These are phyloP conservation scores for Arthrinium phaeospermum DNA, from an alignment of 2,329 filamentous ascomycete species.

Conservation along the genomic window DNA sequence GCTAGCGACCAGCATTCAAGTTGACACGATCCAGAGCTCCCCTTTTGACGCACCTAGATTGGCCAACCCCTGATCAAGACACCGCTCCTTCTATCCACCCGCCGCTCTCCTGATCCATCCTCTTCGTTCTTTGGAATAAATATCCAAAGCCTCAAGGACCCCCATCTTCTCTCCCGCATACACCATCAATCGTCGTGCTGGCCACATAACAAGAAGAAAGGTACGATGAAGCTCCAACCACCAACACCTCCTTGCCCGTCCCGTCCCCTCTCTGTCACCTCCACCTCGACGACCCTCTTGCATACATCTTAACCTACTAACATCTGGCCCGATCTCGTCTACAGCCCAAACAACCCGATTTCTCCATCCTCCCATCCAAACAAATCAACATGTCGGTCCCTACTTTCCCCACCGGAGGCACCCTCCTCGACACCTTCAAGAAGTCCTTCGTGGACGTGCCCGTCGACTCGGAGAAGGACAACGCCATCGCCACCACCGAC, in stretches of 20 bases:
- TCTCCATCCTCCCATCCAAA: conserved; percentile 20
- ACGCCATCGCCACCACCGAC: conserved; percentile 80
- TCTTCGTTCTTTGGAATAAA: neutral
- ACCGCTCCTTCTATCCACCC: conserved; percentile 14
- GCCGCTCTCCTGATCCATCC: neutral
- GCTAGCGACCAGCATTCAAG: conserved; percentile 1
- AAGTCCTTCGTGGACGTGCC: conserved; percentile 85
- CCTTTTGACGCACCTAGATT: conserved; percentile 12
- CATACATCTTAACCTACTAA: neutral
- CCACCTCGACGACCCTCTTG: neutral
- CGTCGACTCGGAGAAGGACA: conserved; percentile 73
- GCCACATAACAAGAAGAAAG: conserved; percentile 14
- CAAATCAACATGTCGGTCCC: conserved; percentile 56
- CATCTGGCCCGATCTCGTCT: neutral
- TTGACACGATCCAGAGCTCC: conserved; percentile 15
- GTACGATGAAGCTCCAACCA: neutral
- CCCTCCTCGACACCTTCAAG: conserved; percentile 86
- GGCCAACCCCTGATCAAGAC: conserved; percentile 1
- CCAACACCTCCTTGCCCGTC: neutral
- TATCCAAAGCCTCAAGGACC: neutral
- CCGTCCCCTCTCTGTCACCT: neutral
- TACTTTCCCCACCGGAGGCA: conserved; percentile 67
- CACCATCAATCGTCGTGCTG: conserved; percentile 13
- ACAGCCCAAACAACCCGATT: neutral
- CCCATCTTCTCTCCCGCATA: conserved; percentile 1